Base-by-base conservation (phyloP, 78 protist species). In the Dictyostelium firmibasis region DNA sequence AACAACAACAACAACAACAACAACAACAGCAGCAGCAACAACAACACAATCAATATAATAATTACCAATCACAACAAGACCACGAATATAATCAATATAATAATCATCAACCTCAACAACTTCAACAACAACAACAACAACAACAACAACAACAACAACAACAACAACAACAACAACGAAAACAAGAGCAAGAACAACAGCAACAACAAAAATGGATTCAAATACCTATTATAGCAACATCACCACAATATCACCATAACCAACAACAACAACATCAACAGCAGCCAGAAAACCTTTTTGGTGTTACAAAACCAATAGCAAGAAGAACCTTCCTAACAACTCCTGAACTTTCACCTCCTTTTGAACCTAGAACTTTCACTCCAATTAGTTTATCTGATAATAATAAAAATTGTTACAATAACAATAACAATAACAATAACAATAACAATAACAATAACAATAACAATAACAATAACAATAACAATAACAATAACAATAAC, bases 191-290 rank as follows among this genome's bases (percentile, higher is more conserved):
- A n/a, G n/a, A n/a, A n/a, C n/a, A n/a, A n/a, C n/a, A n/a, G n/a
- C 60, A 77, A 18, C 50, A 18, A 77, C 50, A 77, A 36, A 23
- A 23, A 75, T 33, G 36, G 36, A 75, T 31, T 23, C 81, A 75
- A 75, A 29, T 36, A 77, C 83, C 79, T 16, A 72, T 33, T 18
- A 77, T 33, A 41, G 18, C 50, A 77, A 36, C 81, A 20, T 75
- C 47, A 4, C 50, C 41, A 33, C 81, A 75, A 35, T 75, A 75
- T 35, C n/a, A 36, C 18, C 47, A 75, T 3, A 29, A 75, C 27
- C 81, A 74, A 41, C 62, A 76, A 14, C 57, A 76, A n/a, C 31
- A 38, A 18, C 83, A 70, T 8, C 78, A 70, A 29, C 83, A 76
- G n/a, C 83, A 33, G n/a, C 83, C n/a, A 72, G 79, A 72, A 31